phyloP scores from a whole-genome alignment of 208 protist genomes.

The Leishmania guyanensis region DNA sequence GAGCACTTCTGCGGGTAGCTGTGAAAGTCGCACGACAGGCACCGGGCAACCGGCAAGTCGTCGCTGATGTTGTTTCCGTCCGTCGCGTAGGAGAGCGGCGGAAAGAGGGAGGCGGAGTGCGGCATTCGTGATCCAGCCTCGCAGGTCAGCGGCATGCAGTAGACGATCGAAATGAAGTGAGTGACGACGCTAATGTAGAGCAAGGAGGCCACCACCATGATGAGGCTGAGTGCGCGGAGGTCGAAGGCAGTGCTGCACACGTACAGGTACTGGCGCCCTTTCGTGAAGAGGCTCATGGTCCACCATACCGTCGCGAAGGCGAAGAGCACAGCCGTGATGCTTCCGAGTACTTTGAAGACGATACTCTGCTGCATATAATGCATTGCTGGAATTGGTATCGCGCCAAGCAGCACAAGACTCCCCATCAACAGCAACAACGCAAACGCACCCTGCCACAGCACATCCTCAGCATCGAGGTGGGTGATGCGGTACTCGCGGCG shows the following conservation, averaged over 20 bases:
- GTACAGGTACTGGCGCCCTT: constrained; percentile 35
- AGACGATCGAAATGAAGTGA: constrained; percentile 59
- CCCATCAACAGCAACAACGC: constrained; percentile 38
- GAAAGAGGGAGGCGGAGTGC: constrained; percentile 40
- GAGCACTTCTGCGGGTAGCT: constrained; percentile 54
- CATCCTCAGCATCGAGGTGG: constrained; percentile 23
- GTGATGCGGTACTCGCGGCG: constrained; percentile 21
- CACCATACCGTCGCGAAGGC: constrained; percentile 38
- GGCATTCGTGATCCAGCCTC: constrained; percentile 32
- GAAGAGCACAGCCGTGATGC: constrained; percentile 24
- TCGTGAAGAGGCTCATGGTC: constrained; percentile 36
- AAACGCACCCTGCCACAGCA: constrained; percentile 33
- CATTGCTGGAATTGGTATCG: constrained; percentile 30
- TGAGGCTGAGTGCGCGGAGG: constrained; percentile 28
- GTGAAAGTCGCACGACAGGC: constrained; percentile 49
- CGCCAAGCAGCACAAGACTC: constrained; percentile 37
- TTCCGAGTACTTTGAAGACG: constrained; percentile 35
- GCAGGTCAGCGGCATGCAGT: constrained; percentile 55
- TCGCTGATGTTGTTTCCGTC: not conserved
- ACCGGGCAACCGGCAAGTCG: constrained; percentile 21
- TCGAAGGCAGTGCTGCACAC: constrained; percentile 22
- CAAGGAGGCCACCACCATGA: constrained; percentile 44
- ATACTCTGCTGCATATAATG: constrained; percentile 39
- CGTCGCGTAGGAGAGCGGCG: not conserved
- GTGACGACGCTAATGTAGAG: constrained; percentile 70